These are phyloP conservation scores for Botrytis tulipae DNA, from an alignment of 2,329 filamentous ascomycete genomes.

Conservation along the genomic window DNA sequence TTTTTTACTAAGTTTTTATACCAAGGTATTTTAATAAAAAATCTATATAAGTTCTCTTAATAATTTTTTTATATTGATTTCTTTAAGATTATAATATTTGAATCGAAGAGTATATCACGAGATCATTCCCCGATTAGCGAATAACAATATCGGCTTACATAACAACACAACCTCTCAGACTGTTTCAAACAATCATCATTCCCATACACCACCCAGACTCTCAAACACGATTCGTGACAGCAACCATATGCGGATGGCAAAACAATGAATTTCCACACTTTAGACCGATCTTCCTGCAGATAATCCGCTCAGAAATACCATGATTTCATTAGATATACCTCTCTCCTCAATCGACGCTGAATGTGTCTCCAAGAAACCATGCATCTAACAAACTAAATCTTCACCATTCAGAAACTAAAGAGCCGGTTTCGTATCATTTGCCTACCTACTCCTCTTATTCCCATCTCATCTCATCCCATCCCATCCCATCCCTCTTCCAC, in stretches of 20 bases:
- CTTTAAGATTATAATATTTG: background rate
- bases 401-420: background rate
- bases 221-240: conserved; percentile 9
- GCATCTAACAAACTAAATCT: conserved; percentile 1
- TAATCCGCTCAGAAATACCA: background rate
- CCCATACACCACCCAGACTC: background rate
- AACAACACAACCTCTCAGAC: background rate
- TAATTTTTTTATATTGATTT: too few relatives aligned
- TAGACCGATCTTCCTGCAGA: background rate
- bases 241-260: background rate
- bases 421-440: too few relatives aligned
- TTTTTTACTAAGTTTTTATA: too few relatives aligned
- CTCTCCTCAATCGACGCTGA: background rate
- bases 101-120: background rate
- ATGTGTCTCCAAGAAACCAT: background rate
- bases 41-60: too few relatives aligned
- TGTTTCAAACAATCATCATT: background rate
- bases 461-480: background rate
- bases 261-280: background rate
- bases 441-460: background rate
- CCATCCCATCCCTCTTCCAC: background rate
- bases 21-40: too few relatives aligned
- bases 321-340: background rate
- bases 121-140: background rate
- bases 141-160: background rate